phyloP scores from a whole-genome alignment of 2,329 filamentous ascomycete species.

The Coniella vitis region DNA sequence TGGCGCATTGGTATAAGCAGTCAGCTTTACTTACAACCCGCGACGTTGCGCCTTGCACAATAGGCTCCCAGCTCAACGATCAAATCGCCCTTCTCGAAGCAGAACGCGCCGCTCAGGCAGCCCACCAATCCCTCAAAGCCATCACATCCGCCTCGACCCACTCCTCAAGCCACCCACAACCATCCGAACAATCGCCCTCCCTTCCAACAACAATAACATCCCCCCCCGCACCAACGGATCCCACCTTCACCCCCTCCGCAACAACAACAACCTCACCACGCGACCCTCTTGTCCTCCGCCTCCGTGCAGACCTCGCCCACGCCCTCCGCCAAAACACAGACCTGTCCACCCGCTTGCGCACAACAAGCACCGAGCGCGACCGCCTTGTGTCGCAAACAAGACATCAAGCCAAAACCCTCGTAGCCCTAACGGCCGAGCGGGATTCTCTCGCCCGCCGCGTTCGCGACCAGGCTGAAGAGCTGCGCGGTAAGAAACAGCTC shows the following conservation, averaged over 20 bases:
- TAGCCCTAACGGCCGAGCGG: slow-evolving; percentile 55
- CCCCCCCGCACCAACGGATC: too few relatives aligned
- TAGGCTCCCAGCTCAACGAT: slow-evolving; percentile 61
- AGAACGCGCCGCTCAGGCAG: slow-evolving; percentile 38
- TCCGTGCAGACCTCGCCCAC: slow-evolving; percentile 65
- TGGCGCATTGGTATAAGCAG: too few relatives aligned
- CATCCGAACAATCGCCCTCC: too few relatives aligned
- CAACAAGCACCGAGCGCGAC: slow-evolving; percentile 53
- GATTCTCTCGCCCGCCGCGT: slow-evolving; percentile 57
- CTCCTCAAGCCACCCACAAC: slow-evolving; percentile 14
- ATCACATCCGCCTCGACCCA: not conserved
- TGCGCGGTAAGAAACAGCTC: slow-evolving; percentile 75
- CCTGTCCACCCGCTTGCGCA: slow-evolving; percentile 56
- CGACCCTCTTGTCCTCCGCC: slow-evolving; percentile 31
- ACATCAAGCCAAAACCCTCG: slow-evolving; percentile 55
- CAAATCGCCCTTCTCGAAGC: slow-evolving; percentile 58
- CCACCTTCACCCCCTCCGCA: slow-evolving; percentile 23
- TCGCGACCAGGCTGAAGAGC: slow-evolving; percentile 77
- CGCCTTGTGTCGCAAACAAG: slow-evolving; percentile 53
- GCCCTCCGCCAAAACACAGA: slow-evolving; percentile 68
- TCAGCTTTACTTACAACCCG: not conserved
- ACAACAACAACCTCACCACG: slow-evolving; percentile 5
- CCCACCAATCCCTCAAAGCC: slow-evolving; percentile 4
- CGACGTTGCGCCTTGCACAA: slow-evolving; percentile 5
- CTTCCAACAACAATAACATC: too few relatives aligned